phyloP scores from a whole-genome alignment of 1,284 basidiomycete species.

The Gomphus bonarii region DNA sequence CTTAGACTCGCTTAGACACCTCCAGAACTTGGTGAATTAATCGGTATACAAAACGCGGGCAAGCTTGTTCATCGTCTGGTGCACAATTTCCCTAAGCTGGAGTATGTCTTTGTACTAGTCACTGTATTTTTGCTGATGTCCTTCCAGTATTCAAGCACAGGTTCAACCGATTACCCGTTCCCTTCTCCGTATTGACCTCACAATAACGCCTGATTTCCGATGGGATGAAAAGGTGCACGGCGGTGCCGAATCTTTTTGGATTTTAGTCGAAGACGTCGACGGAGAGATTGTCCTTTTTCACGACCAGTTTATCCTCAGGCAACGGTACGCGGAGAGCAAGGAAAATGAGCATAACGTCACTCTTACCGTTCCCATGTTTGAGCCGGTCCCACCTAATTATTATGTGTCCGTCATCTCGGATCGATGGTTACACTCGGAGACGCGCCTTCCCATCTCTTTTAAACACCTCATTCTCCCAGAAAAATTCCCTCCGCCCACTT shows the following conservation, averaged over 20 bases:
- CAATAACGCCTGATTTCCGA: slow-evolving; percentile 90
- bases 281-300: slow-evolving; percentile 94
- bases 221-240: slow-evolving; percentile 97
- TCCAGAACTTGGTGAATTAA: slow-evolving; percentile 86
- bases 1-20: slow-evolving; percentile 36
- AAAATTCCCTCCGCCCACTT: slow-evolving; percentile 90
- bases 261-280: slow-evolving; percentile 94
- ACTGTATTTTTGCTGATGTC: neutral
- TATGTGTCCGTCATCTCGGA: slow-evolving; percentile 94
- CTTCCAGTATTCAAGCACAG: slow-evolving; percentile 71
- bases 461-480: slow-evolving; percentile 96
- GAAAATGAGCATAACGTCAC: slow-evolving; percentile 85
- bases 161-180: slow-evolving; percentile 91
- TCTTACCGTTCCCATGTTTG: slow-evolving; percentile 92
- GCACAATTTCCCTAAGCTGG: slow-evolving; percentile 92
- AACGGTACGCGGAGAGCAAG: slow-evolving; percentile 68
- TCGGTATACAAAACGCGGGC: slow-evolving; percentile 89
- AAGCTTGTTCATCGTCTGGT: slow-evolving; percentile 90
- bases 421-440: slow-evolving; percentile 93
- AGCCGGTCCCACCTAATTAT: slow-evolving; percentile 96
- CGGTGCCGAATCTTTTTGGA: slow-evolving; percentile 80
- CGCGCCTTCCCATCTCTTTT: slow-evolving; percentile 92
- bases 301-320: slow-evolving; percentile 85
- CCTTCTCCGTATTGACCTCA: slow-evolving; percentile 79
- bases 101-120: slow-evolving; percentile 37